Base-by-base conservation (phyloP, 148 eudicot genomes). In the Pouteria glomerata region DNA sequence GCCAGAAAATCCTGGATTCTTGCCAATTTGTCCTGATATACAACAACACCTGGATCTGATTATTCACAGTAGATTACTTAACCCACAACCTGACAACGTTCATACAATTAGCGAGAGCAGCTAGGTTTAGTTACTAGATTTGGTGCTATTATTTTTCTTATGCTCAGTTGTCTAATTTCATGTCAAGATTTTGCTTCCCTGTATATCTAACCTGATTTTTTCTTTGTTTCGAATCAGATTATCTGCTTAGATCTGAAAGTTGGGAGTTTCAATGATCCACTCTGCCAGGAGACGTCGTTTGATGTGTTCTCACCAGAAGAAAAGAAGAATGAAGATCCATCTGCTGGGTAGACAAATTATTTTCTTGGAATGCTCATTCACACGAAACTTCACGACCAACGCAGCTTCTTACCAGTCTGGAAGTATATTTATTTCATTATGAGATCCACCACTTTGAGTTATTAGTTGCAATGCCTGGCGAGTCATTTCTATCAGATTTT, bases 321-420 rank as follows among this genome's bases (percentile, higher is more conserved):
- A 11, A 62, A 42, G n/a, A 21, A 64, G 31, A 64, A 64, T 26
- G 33, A 64, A 42, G 51, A 64, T 41, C 26, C 68, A 42, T 41
- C 11, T 53, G 29, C 29, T 13, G 23, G 57, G 31, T 21, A 42
- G 67, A 63, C 29, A 63, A 39, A 63, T 63, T 63, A 63, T 10
- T 47, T 24, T n/a, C 18, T 37, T n/a, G n/a, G 66, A 18, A 47
- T 24, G 68, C 15, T 35, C 35, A 45, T 15, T 5, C 5, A 48
- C 19, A 14, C 30, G 41, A 42, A 27, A 18, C 24, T 51, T 47
- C 56, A 6, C 26, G 47, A 15, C 0, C 56, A 47, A 66, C 29
- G 39, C 68, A 27, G 19, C 8, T 63, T 63, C 30, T 23, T 30
- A 39, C 24, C 4, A n/a, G 26, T 24, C 14, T 37, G 5, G 14